Conservation (phyloP, 2,329 filamentous ascomycete species). For the Fusarium mangiferae region DNA sequence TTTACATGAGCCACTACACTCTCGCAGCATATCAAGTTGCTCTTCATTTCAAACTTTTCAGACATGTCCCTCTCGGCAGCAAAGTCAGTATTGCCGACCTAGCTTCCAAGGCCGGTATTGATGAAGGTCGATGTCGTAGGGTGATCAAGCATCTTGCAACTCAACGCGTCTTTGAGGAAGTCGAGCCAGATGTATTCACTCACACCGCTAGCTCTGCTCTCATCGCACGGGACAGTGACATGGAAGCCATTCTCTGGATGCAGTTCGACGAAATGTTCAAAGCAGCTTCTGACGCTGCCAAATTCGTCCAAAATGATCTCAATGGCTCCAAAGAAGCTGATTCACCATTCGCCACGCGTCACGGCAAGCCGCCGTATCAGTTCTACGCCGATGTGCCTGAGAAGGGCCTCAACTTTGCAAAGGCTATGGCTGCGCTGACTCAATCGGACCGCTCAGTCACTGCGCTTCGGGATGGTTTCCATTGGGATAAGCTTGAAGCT, state of each 20-base stretch:
- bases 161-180: neutral
- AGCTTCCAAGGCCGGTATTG: neutral
- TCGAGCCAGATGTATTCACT: neutral
- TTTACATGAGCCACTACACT: neutral
- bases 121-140: neutral
- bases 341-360: neutral
- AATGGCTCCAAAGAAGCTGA: neutral
- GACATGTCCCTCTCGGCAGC: fast-evolving
- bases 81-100: neutral
- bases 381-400: neutral
- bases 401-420: neutral
- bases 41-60: neutral
- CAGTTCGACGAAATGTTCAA: neutral
- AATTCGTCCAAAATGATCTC: neutral
- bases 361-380: neutral
- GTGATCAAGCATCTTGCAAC: neutral
- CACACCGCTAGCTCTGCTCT: neutral
- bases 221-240: neutral
- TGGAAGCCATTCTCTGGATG: neutral
- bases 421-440: neutral
- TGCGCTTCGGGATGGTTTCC: neutral
- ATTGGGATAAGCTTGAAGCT: neutral
- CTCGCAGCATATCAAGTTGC: neutral
- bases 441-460: neutral
- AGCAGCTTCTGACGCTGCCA: neutral